Evolutionary conservation across 1,284 basidiomycete species (phyloP), one percentile per base, ranked within the genome.

Genomic region (Dichomitus squalens): DNA sequence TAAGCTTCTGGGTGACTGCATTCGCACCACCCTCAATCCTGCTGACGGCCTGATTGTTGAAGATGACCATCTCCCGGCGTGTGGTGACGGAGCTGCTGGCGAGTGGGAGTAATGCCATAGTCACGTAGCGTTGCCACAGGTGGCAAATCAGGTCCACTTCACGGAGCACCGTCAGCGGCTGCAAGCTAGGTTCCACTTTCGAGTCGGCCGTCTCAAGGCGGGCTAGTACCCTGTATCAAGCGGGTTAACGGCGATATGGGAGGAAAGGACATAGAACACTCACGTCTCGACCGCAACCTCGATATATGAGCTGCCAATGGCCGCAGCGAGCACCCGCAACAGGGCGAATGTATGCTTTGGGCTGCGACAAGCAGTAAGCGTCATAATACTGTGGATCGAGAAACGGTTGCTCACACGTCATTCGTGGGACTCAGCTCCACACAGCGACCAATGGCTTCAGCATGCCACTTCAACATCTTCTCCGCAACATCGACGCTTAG

Each of bases 101-200:
- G 4, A 99, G 81, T 0, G 97, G 96, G 9, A 98, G 79, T 7
- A 99, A 75, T 0, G 96, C 96, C 16, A 93, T 93, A 46, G 90
- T 90, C 64, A 95, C 86, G 73, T 99, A 99, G 72, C 95, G 92
- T 72, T 99, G 97, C 96, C 96, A 98, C 3, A 99, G 82, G 69
- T 97, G 92, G 67, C 92, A 93, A 58, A 97, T 89, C 51, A 97
- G 83, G 72, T 97, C 95, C n/a, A 91, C 86, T 1, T 83, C 80
- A 61, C 82, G 84, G 57, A 99, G 77, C 18, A 92, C 83, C 0
- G 75, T 70, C 1, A 98, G 73, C 2, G 83, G 75, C 48, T 88
- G 81, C n/a, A 98, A 76, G 64, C 83, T 90, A 0, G 95, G 95
- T 70, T 96, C 94, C 14, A 79, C 64, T 69, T 90, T 94, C 16